Base-by-base conservation (phyloP, 2,329 filamentous ascomycete species). In the Endothia cerciana region DNA sequence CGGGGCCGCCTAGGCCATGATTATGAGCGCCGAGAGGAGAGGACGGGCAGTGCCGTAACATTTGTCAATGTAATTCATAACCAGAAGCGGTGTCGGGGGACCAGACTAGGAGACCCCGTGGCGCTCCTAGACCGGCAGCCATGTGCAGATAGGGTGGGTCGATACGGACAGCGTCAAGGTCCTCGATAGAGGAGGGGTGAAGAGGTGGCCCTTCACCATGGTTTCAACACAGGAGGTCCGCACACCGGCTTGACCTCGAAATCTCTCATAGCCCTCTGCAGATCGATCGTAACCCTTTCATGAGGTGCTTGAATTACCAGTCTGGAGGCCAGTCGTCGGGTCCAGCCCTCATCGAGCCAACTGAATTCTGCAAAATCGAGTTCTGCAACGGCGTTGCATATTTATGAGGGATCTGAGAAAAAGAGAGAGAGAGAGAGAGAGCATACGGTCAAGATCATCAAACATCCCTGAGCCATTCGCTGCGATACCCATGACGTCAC, bases 21-120 rank as follows among this genome's bases (percentile, higher is more conserved):
- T 59, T 58, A 25, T 22, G 38, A 41, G n/a, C 15, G 25, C 25
- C 57, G 25, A 33, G 22, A 45, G 25, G 4, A 33, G 40, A 43
- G 40, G 38, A 47, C 36, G 38, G 38, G 22, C 36, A 43, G 8
- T 47, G 33, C 56, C 36, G n/a, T 10, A 28, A 30, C 58, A 65
- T 65, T 65, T 65, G 64, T 65, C 64, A 65, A 65, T 33, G 28
- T 45, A 65, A 63, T 62, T 53, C 60, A 63, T 65, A 65, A 65
- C 64, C 41, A 58, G 51, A 43, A 65, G 60, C 60, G 60, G 64
- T 65, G 45, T 25, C 33, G 30, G 53, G 30, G 53, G 41, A 4
- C 41, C 13, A 43, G 41, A 43, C 8, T 43, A 43, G 41, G 41
- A n/a, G 19, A 15, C 4, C 10, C 33, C 33, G 4, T 36, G 33